Percentiles rank a stretch among this genome's conserved stretches.
phyloP scores from a whole-genome alignment of 1,284 basidiomycete species.

The Polyporus tsugae region DNA sequence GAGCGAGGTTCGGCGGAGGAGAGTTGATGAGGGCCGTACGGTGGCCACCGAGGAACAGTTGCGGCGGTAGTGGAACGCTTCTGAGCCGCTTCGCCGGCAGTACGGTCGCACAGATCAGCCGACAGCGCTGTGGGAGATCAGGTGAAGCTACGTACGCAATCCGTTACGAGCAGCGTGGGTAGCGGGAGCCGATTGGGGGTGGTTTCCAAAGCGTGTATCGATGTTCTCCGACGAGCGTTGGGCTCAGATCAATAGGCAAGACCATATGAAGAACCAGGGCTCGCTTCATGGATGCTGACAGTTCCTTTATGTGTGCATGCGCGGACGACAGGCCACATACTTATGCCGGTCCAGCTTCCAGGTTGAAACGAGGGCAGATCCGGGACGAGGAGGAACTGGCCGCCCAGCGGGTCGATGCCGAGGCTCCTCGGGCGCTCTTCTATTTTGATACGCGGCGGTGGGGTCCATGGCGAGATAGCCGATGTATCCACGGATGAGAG shows the following conservation, averaged over 20 bases:
- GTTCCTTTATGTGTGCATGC: neutral
- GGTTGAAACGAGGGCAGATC: neutral
- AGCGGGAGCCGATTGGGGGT: neutral
- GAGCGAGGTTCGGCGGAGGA: neutral
- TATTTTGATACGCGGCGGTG: neutral
- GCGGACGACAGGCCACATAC: neutral
- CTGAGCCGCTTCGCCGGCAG: conserved; percentile 4
- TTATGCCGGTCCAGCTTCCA: neutral
- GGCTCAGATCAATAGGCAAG: neutral
- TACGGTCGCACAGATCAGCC: conserved; percentile 1
- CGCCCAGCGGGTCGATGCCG: neutral
- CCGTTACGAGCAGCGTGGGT: conserved; percentile 2
- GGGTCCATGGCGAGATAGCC: neutral
- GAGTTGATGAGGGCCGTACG: conserved; percentile 4
- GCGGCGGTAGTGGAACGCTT: conserved; percentile 1
- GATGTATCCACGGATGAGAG: conserved; percentile 6
- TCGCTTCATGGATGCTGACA: neutral
- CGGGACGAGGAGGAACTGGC: neutral
- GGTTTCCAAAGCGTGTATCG: neutral
- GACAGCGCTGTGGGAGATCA: neutral
- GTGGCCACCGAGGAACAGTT: conserved; percentile 2
- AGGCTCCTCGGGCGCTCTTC: neutral
- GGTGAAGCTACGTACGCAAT: neutral
- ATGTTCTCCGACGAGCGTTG: neutral
- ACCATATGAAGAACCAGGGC: neutral